A percentile compares a stretch with the other conserved stretches of the same genome.
These are phyloP conservation scores for Rosa hybrid DNA, from an alignment of 331 rosid genomes.

Conservation along the genomic window DNA sequence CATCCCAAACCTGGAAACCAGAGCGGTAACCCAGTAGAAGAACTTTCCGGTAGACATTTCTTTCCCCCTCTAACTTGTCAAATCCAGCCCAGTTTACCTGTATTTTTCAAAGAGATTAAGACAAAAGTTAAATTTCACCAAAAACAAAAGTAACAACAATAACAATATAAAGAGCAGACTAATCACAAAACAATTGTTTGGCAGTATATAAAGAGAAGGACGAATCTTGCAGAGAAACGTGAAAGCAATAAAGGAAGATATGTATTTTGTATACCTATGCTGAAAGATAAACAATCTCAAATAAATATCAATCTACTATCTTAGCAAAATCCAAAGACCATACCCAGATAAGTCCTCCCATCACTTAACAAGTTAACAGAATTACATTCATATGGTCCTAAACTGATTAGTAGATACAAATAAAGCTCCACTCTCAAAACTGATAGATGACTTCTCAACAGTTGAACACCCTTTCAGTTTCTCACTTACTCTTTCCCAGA, in stretches of 20 bases:
- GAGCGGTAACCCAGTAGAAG: constrained; percentile 85
- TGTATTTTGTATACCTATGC: neutral
- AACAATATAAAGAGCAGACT: neutral
- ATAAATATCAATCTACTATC: neutral
- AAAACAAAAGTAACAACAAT: neutral
- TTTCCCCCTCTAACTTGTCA: constrained; percentile 80
- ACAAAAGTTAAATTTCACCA: neutral
- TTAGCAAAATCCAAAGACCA: neutral
- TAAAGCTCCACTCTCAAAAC: neutral
- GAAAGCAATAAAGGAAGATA: neutral
- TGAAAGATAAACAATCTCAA: neutral
- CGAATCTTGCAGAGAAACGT: neutral
- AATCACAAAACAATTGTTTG: constrained; percentile 6
- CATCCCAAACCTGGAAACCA: constrained; percentile 99
- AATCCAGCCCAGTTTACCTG: constrained; percentile 97
- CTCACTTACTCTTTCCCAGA: neutral
- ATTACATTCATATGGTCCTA: neutral
- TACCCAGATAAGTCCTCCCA: neutral
- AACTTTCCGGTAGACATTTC: constrained; percentile 54
- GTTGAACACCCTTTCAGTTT: neutral
- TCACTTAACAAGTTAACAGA: neutral
- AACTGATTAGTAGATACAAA: neutral
- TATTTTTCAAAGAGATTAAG: constrained; percentile 18
- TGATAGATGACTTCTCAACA: neutral
- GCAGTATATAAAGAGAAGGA: neutral